Percentiles rank a stretch among this genome's conserved stretches.
Conservation (phyloP, 345 rosid species). For the Aegle marmelos region DNA sequence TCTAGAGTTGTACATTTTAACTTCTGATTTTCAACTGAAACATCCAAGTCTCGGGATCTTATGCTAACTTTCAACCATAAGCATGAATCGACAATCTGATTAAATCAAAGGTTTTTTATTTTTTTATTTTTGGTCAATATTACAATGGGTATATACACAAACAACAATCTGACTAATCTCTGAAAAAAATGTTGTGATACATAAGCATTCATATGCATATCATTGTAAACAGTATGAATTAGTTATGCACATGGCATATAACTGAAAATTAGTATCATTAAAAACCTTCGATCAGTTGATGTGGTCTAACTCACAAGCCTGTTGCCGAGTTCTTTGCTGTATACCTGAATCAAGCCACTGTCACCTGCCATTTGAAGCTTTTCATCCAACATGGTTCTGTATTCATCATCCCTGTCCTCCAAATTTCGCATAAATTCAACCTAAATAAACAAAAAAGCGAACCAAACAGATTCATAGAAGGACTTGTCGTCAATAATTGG, state of each 20-base stretch:
- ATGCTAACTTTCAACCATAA: not conserved
- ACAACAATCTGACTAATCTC: not conserved
- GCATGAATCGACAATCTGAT: not conserved
- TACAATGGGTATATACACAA: not conserved
- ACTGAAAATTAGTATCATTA: not conserved
- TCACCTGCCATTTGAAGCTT: constrained; percentile 54
- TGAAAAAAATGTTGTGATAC: not conserved
- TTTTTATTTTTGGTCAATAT: too few species aligned
- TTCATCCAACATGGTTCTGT: constrained; percentile 51
- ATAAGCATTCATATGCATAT: not conserved
- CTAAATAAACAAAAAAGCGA: constrained; percentile 24
- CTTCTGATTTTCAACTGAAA: not conserved
- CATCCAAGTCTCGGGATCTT: not conserved
- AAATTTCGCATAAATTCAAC: constrained; percentile 70
- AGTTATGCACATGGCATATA: not conserved
- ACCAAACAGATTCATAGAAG: not conserved
- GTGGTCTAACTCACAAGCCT: constrained; percentile 39
- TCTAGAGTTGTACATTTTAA: not conserved
- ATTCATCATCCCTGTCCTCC: constrained; percentile 65
- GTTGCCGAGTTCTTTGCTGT: constrained; percentile 55
- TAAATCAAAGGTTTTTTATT: not conserved
- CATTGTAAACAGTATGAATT: not conserved
- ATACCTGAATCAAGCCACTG: constrained; percentile 56
- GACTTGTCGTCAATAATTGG: not conserved
- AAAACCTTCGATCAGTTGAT: not conserved